Percentiles rank a stretch among this genome's conserved stretches.
phyloP scores from a whole-genome alignment of 495 filamentous ascomycete genomes.

The Gamarada debralockiae region DNA sequence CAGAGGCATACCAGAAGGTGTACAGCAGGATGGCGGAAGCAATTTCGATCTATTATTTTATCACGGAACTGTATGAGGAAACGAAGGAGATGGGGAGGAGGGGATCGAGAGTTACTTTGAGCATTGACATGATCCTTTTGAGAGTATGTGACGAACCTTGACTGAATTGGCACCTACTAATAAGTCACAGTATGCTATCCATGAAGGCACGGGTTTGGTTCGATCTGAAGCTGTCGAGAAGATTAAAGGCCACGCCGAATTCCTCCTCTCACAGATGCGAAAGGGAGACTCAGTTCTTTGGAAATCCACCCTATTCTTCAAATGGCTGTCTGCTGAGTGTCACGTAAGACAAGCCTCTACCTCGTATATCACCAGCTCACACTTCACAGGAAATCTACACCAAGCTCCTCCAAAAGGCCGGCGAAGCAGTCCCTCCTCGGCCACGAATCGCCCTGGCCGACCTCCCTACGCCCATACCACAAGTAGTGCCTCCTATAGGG shows the following conservation, averaged over 20 bases:
- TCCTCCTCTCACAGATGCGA: not conserved
- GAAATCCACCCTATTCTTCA: conserved; percentile 33
- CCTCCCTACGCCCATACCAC: not conserved
- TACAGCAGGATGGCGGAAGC: conserved; percentile 15
- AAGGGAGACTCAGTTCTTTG: conserved; percentile 14
- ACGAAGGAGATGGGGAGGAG: not conserved
- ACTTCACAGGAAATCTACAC: not conserved
- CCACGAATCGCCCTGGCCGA: not conserved
- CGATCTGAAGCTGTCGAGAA: not conserved
- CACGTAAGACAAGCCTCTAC: conserved; percentile 34
- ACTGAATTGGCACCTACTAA: not conserved
- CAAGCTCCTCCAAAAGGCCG: not conserved
- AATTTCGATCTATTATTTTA: not conserved
- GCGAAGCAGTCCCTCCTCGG: not conserved
- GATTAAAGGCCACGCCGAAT: not conserved
- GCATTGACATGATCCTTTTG: not conserved
- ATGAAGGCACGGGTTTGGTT: not conserved
- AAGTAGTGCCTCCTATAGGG: not conserved
- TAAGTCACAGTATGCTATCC: not conserved
- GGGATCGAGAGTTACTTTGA: not conserved
- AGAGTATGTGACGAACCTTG: not conserved
- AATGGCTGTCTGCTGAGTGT: conserved; percentile 28
- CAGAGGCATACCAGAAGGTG: not conserved
- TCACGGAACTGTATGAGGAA: not conserved
- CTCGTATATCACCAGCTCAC: not conserved